Conservation (phyloP, 805 yeast species). For the Naumovozyma castellii region DNA sequence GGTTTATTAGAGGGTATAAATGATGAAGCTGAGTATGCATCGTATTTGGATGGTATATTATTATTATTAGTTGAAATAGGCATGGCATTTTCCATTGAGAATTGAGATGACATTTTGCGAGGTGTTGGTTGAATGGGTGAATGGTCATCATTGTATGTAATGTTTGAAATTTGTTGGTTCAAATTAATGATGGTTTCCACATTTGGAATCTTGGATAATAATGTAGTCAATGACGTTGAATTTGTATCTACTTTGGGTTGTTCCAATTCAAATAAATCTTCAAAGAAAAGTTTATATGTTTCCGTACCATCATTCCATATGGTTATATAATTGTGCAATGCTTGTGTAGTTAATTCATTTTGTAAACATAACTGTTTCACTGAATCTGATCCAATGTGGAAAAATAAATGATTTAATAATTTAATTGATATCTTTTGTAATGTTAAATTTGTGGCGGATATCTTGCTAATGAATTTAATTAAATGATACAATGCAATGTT, state of each 20-base stretch:
- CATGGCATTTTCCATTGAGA: not conserved
- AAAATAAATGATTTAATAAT: slow-evolving; percentile 26
- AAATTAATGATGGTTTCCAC: not conserved
- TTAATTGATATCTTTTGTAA: slow-evolving; percentile 28
- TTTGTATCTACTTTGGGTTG: slow-evolving; percentile 14
- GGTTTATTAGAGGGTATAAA: slow-evolving; percentile 16
- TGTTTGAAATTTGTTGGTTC: too few relatives aligned
- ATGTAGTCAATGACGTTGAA: slow-evolving; percentile 1
- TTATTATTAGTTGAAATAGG: slow-evolving; percentile 1
- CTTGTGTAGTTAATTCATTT: slow-evolving; percentile 19
- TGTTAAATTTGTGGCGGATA: slow-evolving; percentile 29
- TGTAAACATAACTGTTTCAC: slow-evolving; percentile 9
- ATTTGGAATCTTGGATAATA: not conserved
- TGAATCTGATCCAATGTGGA: slow-evolving; percentile 8
- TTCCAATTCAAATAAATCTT: slow-evolving; percentile 10
- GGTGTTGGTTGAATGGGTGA: slow-evolving; percentile 5
- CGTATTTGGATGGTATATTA: slow-evolving; percentile 9
- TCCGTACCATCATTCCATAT: slow-evolving; percentile 32
- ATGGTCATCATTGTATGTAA: not conserved
- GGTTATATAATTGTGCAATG: slow-evolving; percentile 18
- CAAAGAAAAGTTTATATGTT: slow-evolving; percentile 18
- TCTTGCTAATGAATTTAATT: slow-evolving; percentile 27
- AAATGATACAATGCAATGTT: slow-evolving; percentile 30
- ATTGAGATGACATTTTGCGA: slow-evolving; percentile 1
- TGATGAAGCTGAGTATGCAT: slow-evolving; percentile 19